Evolutionary conservation across 129 eudicot genomes (phyloP), one percentile per base, ranked within the genome.

Genomic region (Erigeron canadensis): DNA sequence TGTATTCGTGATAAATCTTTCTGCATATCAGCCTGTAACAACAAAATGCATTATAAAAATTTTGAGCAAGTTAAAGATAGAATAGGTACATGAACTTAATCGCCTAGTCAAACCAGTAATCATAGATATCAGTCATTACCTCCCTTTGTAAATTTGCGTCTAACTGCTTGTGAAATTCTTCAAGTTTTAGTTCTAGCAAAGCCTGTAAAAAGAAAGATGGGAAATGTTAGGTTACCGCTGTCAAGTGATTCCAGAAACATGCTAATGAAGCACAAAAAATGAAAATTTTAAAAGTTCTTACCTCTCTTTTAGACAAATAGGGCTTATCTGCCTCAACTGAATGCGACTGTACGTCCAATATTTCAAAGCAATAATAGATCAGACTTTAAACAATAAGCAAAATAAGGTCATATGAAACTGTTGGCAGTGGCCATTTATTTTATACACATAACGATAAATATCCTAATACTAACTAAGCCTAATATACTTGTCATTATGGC

Each of bases 271-370:
- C 71, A 77, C 53, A 48, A 11, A 53, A 22, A 42, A 28, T 55
- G 8, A 45, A 39, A 57, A 38, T 46, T n/a, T n/a, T 28, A 28
- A 28, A 28, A 16, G 54, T 16, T 44, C 41, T 48, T 44, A 80
- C 85, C 87, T 81, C 95, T 88, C 74, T 80, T 58, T 79, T 77
- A 48, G 70, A 65, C 86, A 80, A 75, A 46, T 71, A 57, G 23
- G 69, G 65, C 48, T 79, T 77, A 53, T 76, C 84, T 10, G 69
- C 69, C 53, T 81, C 74, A 44, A 72, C 63, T 51, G 79, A 71
- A 45, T 42, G 62, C 19, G 72, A 54, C 87, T 82, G 79, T 46
- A 63, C 40, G 53, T 63, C 23, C 64, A 74, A 44, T 43, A 47
- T 45, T 42, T 51, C 50, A 63, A 67, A 71, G 43, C 45, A 53